A percentile compares a stretch with the other conserved stretches of the same genome.
Conservation (phyloP, 257 asterid genomes). For the Knoxia roxburghii region DNA sequence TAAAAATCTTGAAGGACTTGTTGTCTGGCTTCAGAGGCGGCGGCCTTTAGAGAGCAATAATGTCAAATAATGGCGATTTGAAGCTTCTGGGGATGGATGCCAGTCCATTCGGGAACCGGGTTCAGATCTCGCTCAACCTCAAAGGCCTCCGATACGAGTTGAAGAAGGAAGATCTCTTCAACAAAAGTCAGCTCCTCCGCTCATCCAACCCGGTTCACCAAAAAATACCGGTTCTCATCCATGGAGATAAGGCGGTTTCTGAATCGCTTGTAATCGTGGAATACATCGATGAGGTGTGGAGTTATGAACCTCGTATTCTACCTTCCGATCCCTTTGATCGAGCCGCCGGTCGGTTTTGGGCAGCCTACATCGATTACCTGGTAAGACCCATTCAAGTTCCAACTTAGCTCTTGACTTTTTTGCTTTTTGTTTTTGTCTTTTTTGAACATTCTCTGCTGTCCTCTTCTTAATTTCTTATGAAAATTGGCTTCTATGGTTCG, state of each 20-base stretch:
- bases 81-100: background rate
- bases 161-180: conserved; percentile 18
- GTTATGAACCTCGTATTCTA: conserved; percentile 18
- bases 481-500: too few species aligned
- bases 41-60: too few species aligned
- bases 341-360: conserved; percentile 34
- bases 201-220: conserved; percentile 31
- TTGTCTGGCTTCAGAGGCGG: too few species aligned
- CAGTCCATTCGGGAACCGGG: conserved; percentile 30
- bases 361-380: conserved; percentile 31
- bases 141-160: conserved; percentile 24
- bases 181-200: conserved; percentile 30
- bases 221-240: conserved; percentile 32
- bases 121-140: conserved; percentile 30
- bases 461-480: background rate
- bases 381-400: conserved; percentile 6
- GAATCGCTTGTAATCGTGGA: conserved; percentile 33
- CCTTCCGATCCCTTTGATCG: conserved; percentile 37
- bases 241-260: conserved; percentile 22
- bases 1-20: too few species aligned
- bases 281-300: conserved; percentile 35
- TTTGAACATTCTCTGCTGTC: background rate
- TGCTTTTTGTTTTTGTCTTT: background rate
- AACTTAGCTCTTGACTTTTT: background rate
- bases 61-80: background rate